These are phyloP conservation scores for Diplotaxis tenuifolia DNA, from an alignment of 345 rosid species.

Conservation along the genomic window DNA sequence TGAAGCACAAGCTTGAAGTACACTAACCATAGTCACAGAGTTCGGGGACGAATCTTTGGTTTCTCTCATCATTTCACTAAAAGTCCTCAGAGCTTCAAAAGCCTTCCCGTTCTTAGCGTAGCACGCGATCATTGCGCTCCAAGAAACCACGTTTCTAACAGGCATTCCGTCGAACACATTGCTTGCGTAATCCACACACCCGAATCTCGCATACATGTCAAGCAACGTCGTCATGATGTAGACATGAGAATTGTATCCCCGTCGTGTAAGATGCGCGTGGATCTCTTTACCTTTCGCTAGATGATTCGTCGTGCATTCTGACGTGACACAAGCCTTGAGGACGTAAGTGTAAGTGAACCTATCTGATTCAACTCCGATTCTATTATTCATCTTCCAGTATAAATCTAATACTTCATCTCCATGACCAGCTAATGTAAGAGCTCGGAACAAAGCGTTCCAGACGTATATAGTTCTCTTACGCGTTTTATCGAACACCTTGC, in stretches of 20 bases:
- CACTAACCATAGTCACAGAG: slow-evolving; percentile 85
- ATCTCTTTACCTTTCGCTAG: slow-evolving; percentile 71
- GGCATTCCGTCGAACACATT: slow-evolving; percentile 60
- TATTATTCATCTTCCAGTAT: slow-evolving; percentile 70
- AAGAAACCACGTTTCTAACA: slow-evolving; percentile 71
- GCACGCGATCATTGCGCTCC: slow-evolving; percentile 92
- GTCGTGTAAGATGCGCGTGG: slow-evolving; percentile 68
- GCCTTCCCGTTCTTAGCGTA: slow-evolving; percentile 64
- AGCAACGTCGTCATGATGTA: slow-evolving; percentile 84
- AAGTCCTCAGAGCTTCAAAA: slow-evolving; percentile 64
- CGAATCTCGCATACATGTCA: slow-evolving; percentile 83
- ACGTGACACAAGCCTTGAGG: slow-evolving; percentile 80
- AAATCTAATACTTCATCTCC: slow-evolving; percentile 74
- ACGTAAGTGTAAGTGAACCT: slow-evolving; percentile 82
- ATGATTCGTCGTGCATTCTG: slow-evolving; percentile 41
- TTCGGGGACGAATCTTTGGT: slow-evolving; percentile 52
- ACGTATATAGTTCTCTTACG: slow-evolving; percentile 71
- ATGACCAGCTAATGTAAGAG: slow-evolving; percentile 65
- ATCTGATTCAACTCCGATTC: slow-evolving; percentile 54
- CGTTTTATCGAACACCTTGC: slow-evolving; percentile 80
- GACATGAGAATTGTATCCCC: slow-evolving; percentile 57
- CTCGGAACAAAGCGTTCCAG: slow-evolving; percentile 82
- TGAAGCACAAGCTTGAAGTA: slow-evolving; percentile 92
- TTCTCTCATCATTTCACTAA: slow-evolving; percentile 59
- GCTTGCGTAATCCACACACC: slow-evolving; percentile 54